These are phyloP conservation scores for Chaetomium fimeti DNA, from an alignment of 495 filamentous ascomycete genomes.

Conservation along the genomic window DNA sequence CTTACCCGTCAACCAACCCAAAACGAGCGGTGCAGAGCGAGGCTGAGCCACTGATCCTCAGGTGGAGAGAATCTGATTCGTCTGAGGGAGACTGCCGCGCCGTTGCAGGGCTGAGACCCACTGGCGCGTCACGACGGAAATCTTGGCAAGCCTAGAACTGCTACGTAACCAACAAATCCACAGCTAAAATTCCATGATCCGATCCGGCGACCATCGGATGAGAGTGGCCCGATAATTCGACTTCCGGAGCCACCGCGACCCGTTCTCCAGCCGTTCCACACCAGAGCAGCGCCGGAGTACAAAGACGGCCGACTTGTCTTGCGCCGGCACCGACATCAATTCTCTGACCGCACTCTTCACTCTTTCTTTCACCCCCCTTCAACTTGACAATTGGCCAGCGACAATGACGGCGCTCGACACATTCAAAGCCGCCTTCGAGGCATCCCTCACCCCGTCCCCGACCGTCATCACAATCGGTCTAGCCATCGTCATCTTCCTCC, in stretches of 20 bases:
- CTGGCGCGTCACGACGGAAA: neutral
- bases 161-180: conserved; percentile 7
- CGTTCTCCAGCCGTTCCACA: conserved; percentile 12
- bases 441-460: conserved; percentile 51
- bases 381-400: neutral
- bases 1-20: conserved; percentile 7
- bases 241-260: conserved; percentile 6
- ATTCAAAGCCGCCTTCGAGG: conserved; percentile 42
- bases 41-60: conserved; percentile 10
- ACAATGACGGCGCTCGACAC: conserved; percentile 24
- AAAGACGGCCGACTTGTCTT: conserved; percentile 1
- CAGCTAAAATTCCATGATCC: conserved; percentile 11
- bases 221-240: conserved; percentile 18
- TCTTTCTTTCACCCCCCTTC: neutral
- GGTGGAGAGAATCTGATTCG: conserved; percentile 2
- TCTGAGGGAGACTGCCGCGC: neutral
- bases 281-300: conserved; percentile 2
- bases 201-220: conserved; percentile 13
- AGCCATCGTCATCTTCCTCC: conserved; percentile 67
- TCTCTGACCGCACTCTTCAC: neutral
- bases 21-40: conserved; percentile 9
- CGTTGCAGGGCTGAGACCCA: conserved; percentile 2
- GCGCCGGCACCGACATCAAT: neutral
- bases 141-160: neutral
- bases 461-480: conserved; percentile 62